A percentile compares a stretch with the other conserved stretches of the same genome.
phyloP scores from a whole-genome alignment of 176 grass and related monocot genomes.

The Stipa capillata region DNA sequence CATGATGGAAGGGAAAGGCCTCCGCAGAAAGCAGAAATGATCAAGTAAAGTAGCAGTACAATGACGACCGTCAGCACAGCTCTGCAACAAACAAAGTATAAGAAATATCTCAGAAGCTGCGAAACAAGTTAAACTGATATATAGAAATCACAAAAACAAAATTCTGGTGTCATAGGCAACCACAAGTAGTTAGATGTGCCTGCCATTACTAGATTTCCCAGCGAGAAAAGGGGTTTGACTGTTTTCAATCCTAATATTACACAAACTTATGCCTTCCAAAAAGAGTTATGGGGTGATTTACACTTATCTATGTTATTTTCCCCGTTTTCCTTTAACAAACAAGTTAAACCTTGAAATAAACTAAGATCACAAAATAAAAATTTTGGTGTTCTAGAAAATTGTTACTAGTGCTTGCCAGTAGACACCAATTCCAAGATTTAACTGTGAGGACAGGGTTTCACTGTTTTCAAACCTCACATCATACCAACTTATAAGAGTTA shows the following conservation, averaged over 20 bases:
- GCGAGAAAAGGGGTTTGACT: not conserved
- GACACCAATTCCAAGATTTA: not conserved
- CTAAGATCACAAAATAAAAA: not conserved
- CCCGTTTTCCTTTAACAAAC: no score
- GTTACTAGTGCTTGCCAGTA: not conserved
- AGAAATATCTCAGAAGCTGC: not conserved
- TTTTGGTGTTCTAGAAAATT: not conserved
- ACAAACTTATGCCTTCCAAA: not conserved
- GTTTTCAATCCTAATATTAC: not conserved
- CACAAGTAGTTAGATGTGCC: not conserved
- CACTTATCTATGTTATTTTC: not conserved
- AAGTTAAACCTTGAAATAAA: no score
- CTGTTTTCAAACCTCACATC: not conserved
- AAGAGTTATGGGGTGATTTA: not conserved
- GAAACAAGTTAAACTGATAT: not conserved
- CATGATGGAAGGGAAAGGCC: conserved; percentile 73
- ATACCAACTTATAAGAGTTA: not conserved
- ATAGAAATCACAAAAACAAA: not conserved
- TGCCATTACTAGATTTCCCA: not conserved
- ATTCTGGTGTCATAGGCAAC: not conserved
- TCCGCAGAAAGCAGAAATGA: conserved; percentile 84
- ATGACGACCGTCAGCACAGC: conserved; percentile 57
- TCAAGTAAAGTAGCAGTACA: conserved; percentile 74
- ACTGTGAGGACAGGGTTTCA: not conserved
- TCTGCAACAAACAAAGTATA: conserved; percentile 31